Evolutionary conservation across 2,329 filamentous ascomycete species (phyloP).

Genomic region (Paracamarosporium sp.): DNA sequence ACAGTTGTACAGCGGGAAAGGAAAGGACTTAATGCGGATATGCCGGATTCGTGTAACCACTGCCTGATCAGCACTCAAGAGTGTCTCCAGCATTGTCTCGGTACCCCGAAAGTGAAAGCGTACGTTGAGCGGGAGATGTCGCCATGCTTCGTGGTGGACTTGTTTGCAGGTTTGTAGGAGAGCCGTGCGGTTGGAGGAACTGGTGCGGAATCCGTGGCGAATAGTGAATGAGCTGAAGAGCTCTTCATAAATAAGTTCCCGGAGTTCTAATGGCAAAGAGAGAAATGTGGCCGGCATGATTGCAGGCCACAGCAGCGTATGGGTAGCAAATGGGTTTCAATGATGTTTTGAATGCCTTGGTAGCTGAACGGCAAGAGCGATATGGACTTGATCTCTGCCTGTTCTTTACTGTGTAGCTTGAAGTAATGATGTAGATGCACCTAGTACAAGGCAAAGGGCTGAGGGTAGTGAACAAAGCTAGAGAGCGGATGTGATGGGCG

Average conservation of each 20-base stretch:
- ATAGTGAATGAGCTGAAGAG: constrained; percentile 40
- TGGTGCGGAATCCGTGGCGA: constrained; percentile 33
- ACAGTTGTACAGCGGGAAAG: constrained; percentile 39
- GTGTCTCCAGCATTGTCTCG: constrained; percentile 39
- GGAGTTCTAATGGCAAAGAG: constrained; percentile 39
- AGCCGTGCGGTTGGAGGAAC: constrained; percentile 31
- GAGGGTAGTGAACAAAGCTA: constrained; percentile 4
- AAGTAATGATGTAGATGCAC: background rate
- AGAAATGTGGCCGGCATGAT: constrained; percentile 32
- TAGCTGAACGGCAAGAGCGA: background rate
- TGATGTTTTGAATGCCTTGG: background rate
- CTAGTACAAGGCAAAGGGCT: background rate
- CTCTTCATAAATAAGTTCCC: constrained; percentile 42
- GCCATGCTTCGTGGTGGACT: constrained; percentile 39
- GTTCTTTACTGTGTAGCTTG: background rate
- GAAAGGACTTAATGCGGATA: constrained; percentile 38
- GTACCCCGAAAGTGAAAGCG: constrained; percentile 42
- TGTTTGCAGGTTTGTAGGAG: constrained; percentile 39
- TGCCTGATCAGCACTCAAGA: constrained; percentile 37
- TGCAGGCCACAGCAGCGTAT: background rate
- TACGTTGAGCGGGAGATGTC: constrained; percentile 38
- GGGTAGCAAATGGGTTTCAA: background rate
- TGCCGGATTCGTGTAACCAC: constrained; percentile 40
- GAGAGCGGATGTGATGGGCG: background rate
- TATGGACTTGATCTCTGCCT: background rate